phyloP scores from a whole-genome alignment of 2,329 filamentous ascomycete genomes.

The Penicillium brevicompactum region DNA sequence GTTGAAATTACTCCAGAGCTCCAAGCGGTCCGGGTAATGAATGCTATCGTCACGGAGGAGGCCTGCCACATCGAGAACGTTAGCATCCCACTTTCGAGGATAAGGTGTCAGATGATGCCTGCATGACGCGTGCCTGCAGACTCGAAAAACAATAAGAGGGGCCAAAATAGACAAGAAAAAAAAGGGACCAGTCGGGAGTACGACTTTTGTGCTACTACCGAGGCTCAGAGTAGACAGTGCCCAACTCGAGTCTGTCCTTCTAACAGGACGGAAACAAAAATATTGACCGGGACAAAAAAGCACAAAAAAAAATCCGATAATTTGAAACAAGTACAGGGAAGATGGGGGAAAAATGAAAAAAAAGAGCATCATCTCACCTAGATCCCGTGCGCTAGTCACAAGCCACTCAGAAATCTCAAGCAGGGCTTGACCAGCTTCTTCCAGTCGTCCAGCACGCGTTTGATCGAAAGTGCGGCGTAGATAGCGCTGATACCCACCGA shows the following conservation, averaged over 20 bases:
- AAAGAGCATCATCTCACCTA: constrained; percentile 58
- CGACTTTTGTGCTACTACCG: constrained; percentile 15
- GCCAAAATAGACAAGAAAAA: constrained; percentile 1
- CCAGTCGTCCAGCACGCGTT: constrained; percentile 63
- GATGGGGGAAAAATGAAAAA: constrained; percentile 27
- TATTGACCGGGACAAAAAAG: neutral
- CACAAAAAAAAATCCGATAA: neutral
- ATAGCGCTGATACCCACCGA: constrained; percentile 61
- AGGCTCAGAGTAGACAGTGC: neutral
- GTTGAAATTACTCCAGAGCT: constrained; percentile 94
- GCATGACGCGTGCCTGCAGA: constrained; percentile 18
- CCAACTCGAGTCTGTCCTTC: neutral
- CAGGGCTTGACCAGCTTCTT: constrained; percentile 61
- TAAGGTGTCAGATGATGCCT: constrained; percentile 14
- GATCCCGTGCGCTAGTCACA: constrained; percentile 63
- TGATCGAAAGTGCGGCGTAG: constrained; percentile 70
- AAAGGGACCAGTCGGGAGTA: constrained; percentile 16
- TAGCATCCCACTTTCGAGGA: constrained; percentile 14
- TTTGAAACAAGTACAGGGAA: constrained; percentile 1
- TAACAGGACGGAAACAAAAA: neutral
- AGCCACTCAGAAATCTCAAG: constrained; percentile 68
- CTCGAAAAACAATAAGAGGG: constrained; percentile 1
- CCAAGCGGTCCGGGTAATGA: constrained; percentile 74
- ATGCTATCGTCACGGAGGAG: constrained; percentile 80
- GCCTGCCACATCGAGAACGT: constrained; percentile 54